These are phyloP conservation scores for Cercospora beticola DNA, from an alignment of 2,329 filamentous ascomycete species.

Conservation along the genomic window DNA sequence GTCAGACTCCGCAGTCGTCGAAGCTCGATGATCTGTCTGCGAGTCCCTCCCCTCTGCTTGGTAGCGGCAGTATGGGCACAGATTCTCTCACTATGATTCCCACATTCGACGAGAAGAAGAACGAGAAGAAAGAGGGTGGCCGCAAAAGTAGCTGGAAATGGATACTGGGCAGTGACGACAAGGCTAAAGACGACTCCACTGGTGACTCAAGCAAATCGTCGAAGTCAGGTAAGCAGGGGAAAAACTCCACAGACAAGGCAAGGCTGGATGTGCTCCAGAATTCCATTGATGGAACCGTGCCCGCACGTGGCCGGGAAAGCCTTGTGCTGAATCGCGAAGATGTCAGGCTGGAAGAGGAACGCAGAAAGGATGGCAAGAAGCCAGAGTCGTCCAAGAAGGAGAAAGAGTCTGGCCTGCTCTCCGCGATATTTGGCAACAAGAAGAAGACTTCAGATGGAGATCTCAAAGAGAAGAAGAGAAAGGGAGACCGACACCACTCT, in stretches of 20 bases:
- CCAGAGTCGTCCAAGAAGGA: constrained; percentile 73
- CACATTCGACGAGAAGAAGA: constrained; percentile 71
- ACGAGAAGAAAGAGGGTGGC: constrained; percentile 62
- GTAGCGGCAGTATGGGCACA: constrained; percentile 65
- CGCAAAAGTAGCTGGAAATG: constrained; percentile 85
- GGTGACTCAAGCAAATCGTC: constrained; percentile 39
- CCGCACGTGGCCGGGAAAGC: constrained; percentile 69
- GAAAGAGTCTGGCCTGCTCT: constrained; percentile 68
- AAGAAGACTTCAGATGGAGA: constrained; percentile 68
- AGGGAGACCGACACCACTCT: constrained; percentile 60
- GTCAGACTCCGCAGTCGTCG: constrained; percentile 35
- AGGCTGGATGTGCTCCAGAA: constrained; percentile 83
- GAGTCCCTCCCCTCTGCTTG: constrained; percentile 67
- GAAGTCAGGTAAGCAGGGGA: constrained; percentile 59
- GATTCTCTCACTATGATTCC: constrained; percentile 80
- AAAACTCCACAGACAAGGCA: constrained; percentile 65
- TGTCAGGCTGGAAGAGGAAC: constrained; percentile 73
- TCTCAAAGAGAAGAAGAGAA: constrained; percentile 68
- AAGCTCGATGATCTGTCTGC: constrained; percentile 65
- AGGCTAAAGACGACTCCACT: constrained; percentile 49
- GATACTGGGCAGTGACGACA: constrained; percentile 68
- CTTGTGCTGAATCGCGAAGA: constrained; percentile 77
- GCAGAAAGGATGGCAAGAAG: constrained; percentile 79
- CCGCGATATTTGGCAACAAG: constrained; percentile 86
- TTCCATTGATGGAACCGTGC: constrained; percentile 67